Evolutionary conservation across 1,139 yeast species (phyloP).

Genomic region (Scheffersomyces lignicola): DNA sequence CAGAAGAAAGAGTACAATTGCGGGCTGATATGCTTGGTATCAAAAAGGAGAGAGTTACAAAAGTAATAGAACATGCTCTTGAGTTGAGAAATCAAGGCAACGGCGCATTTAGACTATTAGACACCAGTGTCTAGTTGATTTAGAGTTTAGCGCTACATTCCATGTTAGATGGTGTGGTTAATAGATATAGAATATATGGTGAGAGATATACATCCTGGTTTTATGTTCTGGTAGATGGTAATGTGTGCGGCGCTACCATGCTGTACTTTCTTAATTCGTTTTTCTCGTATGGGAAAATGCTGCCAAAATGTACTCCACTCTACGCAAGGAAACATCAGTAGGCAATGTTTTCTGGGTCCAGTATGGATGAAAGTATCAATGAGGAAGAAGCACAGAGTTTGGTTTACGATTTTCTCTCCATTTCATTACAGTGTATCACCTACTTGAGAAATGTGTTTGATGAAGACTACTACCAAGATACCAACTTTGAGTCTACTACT

Average conservation of each 20-base stretch:
- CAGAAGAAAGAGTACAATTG: conserved; percentile 16
- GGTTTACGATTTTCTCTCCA: conserved; percentile 42
- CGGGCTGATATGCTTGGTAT: conserved; percentile 17
- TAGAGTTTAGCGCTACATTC: too few relatives aligned
- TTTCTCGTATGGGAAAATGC: conserved; percentile 1
- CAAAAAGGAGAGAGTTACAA: conserved; percentile 21
- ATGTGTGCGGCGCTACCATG: too few relatives aligned
- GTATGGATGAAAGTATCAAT: conserved; percentile 17
- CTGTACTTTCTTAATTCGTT: too few relatives aligned
- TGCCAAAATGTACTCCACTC: too few relatives aligned
- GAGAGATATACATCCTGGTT: too few relatives aligned
- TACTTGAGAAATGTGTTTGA: conserved; percentile 52
- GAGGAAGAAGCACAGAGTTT: conserved; percentile 37
- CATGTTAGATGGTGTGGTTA: too few relatives aligned
- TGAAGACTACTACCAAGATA: conserved; percentile 47
- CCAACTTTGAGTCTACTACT: conserved; percentile 34
- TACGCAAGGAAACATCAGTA: too few relatives aligned
- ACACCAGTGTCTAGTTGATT: too few relatives aligned
- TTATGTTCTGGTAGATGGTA: too few relatives aligned
- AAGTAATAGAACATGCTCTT: conserved; percentile 20
- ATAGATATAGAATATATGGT: too few relatives aligned
- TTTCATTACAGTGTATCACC: conserved; percentile 54
- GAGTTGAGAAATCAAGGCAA: conserved; percentile 20
- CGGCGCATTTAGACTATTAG: conserved; percentile 4
- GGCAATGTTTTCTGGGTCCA: too few relatives aligned